Evolutionary conservation across 345 rosid species (phyloP).

Genomic region (Rhodamnia argentea): DNA sequence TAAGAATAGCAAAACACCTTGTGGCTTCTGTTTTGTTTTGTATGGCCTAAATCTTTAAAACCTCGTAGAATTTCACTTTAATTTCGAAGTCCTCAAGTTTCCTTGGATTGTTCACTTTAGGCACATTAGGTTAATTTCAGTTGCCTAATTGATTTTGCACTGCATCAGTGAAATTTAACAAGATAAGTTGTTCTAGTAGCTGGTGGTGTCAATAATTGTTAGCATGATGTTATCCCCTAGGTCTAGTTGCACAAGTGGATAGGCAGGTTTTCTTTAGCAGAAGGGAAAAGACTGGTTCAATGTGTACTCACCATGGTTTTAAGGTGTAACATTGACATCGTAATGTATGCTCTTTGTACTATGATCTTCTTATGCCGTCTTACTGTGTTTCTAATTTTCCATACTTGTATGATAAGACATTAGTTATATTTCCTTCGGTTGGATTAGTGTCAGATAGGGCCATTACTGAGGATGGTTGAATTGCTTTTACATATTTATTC

Average conservation of each 20-base stretch:
- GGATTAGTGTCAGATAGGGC: background rate
- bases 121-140: background rate
- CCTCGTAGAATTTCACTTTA: background rate
- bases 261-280: background rate
- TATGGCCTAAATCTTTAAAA: constrained; percentile 14
- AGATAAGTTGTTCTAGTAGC: background rate
- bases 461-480: background rate
- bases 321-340: background rate
- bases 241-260: background rate
- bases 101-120: background rate
- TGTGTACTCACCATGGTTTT: background rate
- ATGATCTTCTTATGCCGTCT: background rate
- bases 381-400: background rate
- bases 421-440: background rate
- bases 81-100: background rate
- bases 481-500: background rate
- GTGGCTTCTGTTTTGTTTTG: constrained; percentile 94
- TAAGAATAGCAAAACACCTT: constrained; percentile 91
- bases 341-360: background rate
- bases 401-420: background rate
- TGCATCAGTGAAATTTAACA: background rate
- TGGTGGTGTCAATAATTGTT: background rate
- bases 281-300: background rate
- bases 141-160: background rate
- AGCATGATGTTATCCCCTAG: background rate